Evolutionary conservation across 148 eudicot species (phyloP), one percentile per base, ranked within the genome.

Genomic region (Camellia lanceoleosa): DNA sequence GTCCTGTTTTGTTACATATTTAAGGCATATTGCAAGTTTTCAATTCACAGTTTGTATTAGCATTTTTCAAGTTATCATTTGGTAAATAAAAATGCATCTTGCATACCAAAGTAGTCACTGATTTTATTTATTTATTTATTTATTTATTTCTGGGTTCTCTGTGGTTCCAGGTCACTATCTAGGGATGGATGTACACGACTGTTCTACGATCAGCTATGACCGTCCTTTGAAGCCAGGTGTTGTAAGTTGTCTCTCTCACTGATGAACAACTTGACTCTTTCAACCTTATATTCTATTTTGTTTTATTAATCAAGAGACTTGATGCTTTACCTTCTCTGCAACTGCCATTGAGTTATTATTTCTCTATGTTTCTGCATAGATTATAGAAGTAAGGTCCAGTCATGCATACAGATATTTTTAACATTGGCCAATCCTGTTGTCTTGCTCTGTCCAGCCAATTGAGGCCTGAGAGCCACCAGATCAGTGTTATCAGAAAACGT

Each of bases 171-270:
- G 98, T 76, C 98, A 95, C 82, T 95, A 89, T 87, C 88, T 95
- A 18, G 98, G 98, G 78, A 95, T 93, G 97, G 98, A 95, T 82
- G 97, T 95, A 76, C 98, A 95, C 85, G 98, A 95, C 84, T 93
- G 97, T 83, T 84, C 93, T 47, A 83, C 74, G 47, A 92, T 95
- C 82, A 84, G 91, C 85, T 86, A 83, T 81, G 90, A 89, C 84
- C 89, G 94, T 75, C 86, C 93, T 79, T 76, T 95, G 83, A 60
- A 89, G 88, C 93, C 97, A 63, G 97, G 98, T 74, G 93, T 90
- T 80, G 98, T 95, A 80, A 92, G 97, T 90, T 73, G 63, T 77
- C 44, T 69, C 58, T 68, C 19, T 12, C 61, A 47, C 68, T 68
- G 54, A 80, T 67, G 68, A 75, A 18, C 67, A 49, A 76, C 9